Conservation (phyloP, 495 filamentous ascomycete genomes). For the Penicillium paradoxum region DNA sequence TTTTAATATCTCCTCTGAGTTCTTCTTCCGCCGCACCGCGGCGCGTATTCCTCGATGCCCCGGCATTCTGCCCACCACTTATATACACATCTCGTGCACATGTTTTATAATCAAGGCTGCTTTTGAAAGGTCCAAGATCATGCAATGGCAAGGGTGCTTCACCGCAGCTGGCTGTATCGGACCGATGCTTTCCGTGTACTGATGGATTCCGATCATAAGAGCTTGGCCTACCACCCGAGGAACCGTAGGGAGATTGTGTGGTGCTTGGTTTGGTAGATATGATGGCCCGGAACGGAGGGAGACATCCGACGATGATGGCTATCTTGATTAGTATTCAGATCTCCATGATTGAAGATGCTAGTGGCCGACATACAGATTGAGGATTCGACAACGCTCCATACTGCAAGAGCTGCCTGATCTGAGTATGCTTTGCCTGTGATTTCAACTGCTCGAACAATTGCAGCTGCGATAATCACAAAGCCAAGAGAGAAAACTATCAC, state of each 20-base stretch:
- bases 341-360: not conserved
- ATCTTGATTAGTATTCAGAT: not conserved
- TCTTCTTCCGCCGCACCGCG: not conserved
- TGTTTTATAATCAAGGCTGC: slow-evolving; percentile 4
- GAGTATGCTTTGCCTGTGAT: slow-evolving; percentile 23
- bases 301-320: slow-evolving; percentile 47
- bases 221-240: not conserved
- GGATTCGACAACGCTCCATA: slow-evolving; percentile 32
- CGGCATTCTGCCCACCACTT: not conserved
- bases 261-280: slow-evolving; percentile 6
- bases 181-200: not conserved
- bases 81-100: slow-evolving; percentile 1
- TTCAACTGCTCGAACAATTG: slow-evolving; percentile 28
- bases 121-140: not conserved
- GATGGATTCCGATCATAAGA: not conserved
- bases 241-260: slow-evolving; percentile 5
- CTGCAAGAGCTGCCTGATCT: slow-evolving; percentile 21
- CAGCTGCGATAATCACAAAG: slow-evolving; percentile 28
- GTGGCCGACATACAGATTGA: slow-evolving; percentile 23
- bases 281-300: slow-evolving; percentile 43
- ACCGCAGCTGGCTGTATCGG: not conserved
- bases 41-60: not conserved
- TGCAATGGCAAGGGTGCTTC: slow-evolving; percentile 7
- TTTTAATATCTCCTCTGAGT: slow-evolving; percentile 10
- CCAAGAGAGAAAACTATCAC: slow-evolving; percentile 29